A percentile compares a stretch with the other conserved stretches of the same genome.
Conservation (phyloP, 2,329 filamentous ascomycete species). For the Triangularia setosa region DNA sequence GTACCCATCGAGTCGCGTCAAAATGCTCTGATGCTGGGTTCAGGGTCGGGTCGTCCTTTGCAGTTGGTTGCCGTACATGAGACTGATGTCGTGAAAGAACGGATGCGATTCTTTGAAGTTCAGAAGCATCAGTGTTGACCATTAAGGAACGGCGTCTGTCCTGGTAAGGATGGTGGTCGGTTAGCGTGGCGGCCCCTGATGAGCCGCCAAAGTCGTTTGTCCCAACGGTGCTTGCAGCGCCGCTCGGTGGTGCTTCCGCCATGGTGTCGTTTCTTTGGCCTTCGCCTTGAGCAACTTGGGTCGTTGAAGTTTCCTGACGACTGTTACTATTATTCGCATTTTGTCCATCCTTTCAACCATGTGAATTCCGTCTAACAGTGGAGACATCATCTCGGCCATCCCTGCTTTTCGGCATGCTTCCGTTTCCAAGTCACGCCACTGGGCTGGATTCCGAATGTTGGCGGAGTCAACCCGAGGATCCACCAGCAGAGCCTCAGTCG, state of each 20-base stretch:
- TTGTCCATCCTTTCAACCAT: not conserved
- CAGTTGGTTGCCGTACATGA: not conserved
- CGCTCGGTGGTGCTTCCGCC: not conserved
- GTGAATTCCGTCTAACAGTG: not conserved
- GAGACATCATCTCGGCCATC: not conserved
- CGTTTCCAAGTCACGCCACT: not conserved
- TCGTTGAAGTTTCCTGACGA: not conserved
- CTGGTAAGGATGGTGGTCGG: not conserved
- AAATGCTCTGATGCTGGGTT: conserved; percentile 39
- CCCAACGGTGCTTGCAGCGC: not conserved
- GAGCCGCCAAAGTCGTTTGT: not conserved
- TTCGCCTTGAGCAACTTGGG: not conserved
- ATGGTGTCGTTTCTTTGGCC: not conserved
- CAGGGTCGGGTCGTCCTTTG: conserved; percentile 31
- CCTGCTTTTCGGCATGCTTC: not conserved
- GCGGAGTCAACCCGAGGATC: not conserved
- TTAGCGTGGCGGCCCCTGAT: not conserved
- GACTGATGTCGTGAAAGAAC: conserved; percentile 35
- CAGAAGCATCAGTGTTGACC: conserved; percentile 27
- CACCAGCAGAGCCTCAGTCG: not conserved
- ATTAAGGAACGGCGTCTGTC: not conserved
- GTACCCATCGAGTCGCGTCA: conserved; percentile 41
- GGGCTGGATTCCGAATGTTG: not conserved
- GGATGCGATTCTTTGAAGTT: conserved; percentile 39
- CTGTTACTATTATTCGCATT: not conserved